Conservation (phyloP, 2,329 filamentous ascomycete species). For the Fusarium graminum region DNA sequence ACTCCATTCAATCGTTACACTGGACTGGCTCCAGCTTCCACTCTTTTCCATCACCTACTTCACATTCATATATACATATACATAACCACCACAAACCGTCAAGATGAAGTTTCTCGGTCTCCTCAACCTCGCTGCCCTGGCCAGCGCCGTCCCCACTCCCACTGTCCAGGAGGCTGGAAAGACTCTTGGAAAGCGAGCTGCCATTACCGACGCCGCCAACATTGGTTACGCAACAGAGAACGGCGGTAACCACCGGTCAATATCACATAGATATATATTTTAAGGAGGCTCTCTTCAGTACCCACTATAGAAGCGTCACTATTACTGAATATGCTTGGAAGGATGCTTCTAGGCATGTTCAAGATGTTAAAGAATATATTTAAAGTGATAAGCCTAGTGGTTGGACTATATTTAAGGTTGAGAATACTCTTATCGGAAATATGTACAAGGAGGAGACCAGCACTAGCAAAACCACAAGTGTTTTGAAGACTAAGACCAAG, state of each 20-base stretch:
- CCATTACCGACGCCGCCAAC: conserved; percentile 54
- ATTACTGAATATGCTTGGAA: conserved; percentile 68
- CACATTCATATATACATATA: conserved; percentile 2
- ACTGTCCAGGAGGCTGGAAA: conserved; percentile 48
- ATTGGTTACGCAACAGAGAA: conserved; percentile 55
- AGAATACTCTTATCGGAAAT: conserved; percentile 53
- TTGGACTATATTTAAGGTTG: conserved; percentile 66
- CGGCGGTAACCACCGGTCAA: too few species aligned
- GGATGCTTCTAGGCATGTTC: conserved; percentile 52
- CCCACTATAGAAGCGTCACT: conserved; percentile 68
- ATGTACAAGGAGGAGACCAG: conserved; percentile 38
- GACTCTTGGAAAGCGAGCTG: conserved; percentile 53
- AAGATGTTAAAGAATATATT: conserved; percentile 64
- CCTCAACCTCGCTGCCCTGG: conserved; percentile 50
- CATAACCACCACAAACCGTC: conserved; percentile 10
- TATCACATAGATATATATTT: too few species aligned
- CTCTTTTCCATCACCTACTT: conserved; percentile 17
- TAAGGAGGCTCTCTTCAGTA: too few species aligned
- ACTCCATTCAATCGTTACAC: conserved; percentile 40
- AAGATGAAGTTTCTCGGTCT: conserved; percentile 54
- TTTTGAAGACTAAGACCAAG: conserved; percentile 38
- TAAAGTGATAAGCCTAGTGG: conserved; percentile 64
- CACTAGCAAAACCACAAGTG: conserved; percentile 5
- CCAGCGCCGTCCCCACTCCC: conserved; percentile 50
- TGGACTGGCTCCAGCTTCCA: conserved; percentile 41